Evolutionary conservation across 2,329 filamentous ascomycete species (phyloP), one percentile per base, ranked within the genome.

Genomic region (Phyllosticta citriasiana): DNA sequence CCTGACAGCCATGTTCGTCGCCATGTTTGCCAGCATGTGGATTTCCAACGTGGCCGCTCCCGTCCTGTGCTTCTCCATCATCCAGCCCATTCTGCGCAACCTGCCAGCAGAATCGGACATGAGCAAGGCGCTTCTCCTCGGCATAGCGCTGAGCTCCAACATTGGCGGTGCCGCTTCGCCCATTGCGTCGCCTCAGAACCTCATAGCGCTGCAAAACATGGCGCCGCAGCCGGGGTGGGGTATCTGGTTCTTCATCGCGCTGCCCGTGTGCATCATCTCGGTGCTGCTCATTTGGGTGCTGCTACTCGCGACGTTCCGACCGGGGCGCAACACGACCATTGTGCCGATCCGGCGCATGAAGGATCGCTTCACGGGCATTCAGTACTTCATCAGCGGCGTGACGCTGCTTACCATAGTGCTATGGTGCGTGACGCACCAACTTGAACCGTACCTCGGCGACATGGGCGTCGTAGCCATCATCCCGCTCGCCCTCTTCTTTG

Each of bases 401-500:
- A 97, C 94, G 0, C 66, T 99, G 4, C 73, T 81, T 22, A 99
- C 94, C 1, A 99, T 99, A 67, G 80, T 81, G 0, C 81, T 99
- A 10, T 99, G 94, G 94, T 99, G 94, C 70, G 85, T 89, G 1
- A 92, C 87, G 68, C 92, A 97, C 73, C 88, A 94, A 69, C 82
- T 99, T 7, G 91, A 97, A 70, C 77, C 82, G 64, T 77, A 93
- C 0, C 97, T 99, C 70, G 94, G 94, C 60, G 93, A 99, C 71
- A 99, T 99, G 94, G 94, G 94, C 59, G 92, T 99, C 59, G 89
- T 99, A 52, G 95, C 94, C 62, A 96, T 99, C 71, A 91, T 99
- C 63, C 94, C 94, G 5, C 88, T 99, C 57, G 88, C 96, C 2
- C 80, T 97, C 52, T 99, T 99, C 82, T 99, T 99, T 69, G 94